Conservation (phyloP, 1,284 basidiomycete species). For the Bondarzewia mesenterica region DNA sequence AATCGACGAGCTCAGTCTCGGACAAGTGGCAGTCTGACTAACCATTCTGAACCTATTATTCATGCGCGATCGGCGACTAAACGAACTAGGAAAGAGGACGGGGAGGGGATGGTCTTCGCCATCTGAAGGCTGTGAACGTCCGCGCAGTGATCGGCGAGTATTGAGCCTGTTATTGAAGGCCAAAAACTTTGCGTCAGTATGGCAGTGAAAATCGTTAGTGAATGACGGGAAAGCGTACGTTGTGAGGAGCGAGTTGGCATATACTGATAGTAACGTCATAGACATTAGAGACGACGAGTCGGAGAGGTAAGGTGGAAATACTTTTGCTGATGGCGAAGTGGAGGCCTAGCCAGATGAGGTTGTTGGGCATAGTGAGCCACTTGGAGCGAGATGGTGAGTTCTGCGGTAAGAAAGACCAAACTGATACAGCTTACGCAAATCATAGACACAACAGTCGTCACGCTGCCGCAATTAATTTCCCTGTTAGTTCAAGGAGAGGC, state of each 20-base stretch:
- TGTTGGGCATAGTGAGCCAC: conserved; percentile 40
- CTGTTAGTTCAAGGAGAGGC: too few species aligned
- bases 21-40: background rate
- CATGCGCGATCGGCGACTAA: background rate
- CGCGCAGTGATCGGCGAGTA: conserved; percentile 11
- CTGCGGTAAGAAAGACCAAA: background rate
- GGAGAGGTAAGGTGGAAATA: conserved; percentile 16
- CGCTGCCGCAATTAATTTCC: conserved; percentile 16
- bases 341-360: conserved; percentile 39
- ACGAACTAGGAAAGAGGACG: conserved; percentile 9
- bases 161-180: conserved; percentile 8
- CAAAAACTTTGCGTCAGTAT: background rate
- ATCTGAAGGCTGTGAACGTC: conserved; percentile 5
- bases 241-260: conserved; percentile 15
- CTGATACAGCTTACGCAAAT: conserved; percentile 30
- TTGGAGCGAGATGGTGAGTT: conserved; percentile 17
- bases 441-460: conserved; percentile 29
- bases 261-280: conserved; percentile 6
- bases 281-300: background rate
- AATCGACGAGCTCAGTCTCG: background rate
- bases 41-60: background rate
- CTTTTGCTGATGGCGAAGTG: conserved; percentile 47
- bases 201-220: background rate
- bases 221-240: conserved; percentile 7
- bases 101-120: conserved; percentile 5